Conservation (phyloP, 176 grass and related monocot species). For the Rhynchospora tenuis region DNA sequence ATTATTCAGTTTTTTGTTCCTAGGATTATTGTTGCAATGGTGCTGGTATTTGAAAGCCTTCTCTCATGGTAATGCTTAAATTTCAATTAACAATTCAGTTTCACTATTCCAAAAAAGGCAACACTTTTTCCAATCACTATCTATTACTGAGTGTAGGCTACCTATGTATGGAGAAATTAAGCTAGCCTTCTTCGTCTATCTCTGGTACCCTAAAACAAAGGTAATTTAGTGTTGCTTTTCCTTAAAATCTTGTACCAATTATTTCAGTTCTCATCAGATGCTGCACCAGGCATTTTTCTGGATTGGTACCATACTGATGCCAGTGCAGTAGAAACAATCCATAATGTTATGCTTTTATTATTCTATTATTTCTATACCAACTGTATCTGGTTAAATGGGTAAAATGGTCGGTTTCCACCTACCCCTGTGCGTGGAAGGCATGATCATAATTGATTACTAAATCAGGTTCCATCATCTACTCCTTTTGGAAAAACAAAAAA, state of each 20-base stretch:
- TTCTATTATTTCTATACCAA: neutral
- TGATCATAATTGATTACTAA: neutral
- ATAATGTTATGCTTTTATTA: too few relatives aligned
- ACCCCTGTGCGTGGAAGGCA: neutral
- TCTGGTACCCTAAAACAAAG: conserved; percentile 98
- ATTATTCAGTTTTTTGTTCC: conserved; percentile 10
- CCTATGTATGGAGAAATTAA: conserved; percentile 94
- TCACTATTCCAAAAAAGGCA: neutral
- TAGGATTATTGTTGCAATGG: conserved; percentile 88
- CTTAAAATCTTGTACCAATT: neutral
- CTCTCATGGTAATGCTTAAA: conserved; percentile 64
- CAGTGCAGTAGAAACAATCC: neutral
- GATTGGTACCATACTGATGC: neutral
- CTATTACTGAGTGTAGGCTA: conserved; percentile 42
- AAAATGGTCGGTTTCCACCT: neutral
- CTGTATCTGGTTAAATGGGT: neutral
- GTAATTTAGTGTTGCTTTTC: conserved; percentile 26
- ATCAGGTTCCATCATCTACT: neutral
- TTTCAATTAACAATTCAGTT: conserved; percentile 4
- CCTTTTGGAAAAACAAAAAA: neutral
- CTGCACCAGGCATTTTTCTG: neutral
- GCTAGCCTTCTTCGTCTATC: conserved; percentile 88
- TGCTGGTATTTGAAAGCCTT: conserved; percentile 56
- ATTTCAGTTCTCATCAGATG: neutral
- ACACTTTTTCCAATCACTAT: neutral